phyloP scores from a whole-genome alignment of 2,329 filamentous ascomycete genomes.

The Beauveria sp. region DNA sequence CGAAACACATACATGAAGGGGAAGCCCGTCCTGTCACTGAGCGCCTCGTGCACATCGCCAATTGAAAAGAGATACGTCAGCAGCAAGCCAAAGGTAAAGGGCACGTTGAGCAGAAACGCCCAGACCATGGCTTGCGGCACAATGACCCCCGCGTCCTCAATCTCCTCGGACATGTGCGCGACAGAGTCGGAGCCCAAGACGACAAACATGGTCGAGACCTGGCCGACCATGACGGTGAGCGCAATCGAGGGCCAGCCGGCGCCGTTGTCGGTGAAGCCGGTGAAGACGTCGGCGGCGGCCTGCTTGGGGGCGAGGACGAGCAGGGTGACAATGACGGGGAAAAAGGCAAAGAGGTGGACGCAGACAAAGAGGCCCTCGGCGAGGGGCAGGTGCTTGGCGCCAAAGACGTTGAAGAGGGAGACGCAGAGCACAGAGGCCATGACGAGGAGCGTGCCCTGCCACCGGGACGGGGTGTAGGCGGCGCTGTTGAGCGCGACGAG shows the following conservation, averaged over 20 bases:
- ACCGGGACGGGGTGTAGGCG: slow-evolving; percentile 24
- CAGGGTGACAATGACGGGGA: slow-evolving; percentile 13
- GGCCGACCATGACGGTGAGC: slow-evolving; percentile 14
- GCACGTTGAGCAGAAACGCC: slow-evolving; percentile 3
- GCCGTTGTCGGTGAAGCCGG: slow-evolving; percentile 12
- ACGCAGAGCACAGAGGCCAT: slow-evolving; percentile 8
- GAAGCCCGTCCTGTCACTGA: slow-evolving; percentile 5
- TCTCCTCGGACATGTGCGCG: slow-evolving; percentile 15
- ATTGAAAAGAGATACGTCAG: slow-evolving; percentile 11
- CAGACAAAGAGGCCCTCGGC: slow-evolving; percentile 13
- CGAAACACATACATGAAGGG: slow-evolving; percentile 11
- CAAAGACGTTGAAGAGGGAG: slow-evolving; percentile 10
- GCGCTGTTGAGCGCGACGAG: slow-evolving; percentile 29
- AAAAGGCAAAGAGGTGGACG: slow-evolving; percentile 13
- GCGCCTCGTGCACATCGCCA: slow-evolving; percentile 3
- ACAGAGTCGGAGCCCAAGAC: slow-evolving; percentile 14
- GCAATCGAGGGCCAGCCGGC: slow-evolving; percentile 15
- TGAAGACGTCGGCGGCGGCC: slow-evolving; percentile 12
- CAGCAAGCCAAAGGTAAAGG: slow-evolving; percentile 5
- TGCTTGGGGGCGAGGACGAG: slow-evolving; percentile 13
- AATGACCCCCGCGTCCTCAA: slow-evolving; percentile 12
- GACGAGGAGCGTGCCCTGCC: slow-evolving; percentile 14
- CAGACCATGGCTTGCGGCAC: slow-evolving; percentile 12
- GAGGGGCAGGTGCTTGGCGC: slow-evolving; percentile 11
- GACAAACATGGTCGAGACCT: slow-evolving; percentile 12